Conservation (phyloP, 176 grass and related monocot genomes). For the Phyllostachys edulis region DNA sequence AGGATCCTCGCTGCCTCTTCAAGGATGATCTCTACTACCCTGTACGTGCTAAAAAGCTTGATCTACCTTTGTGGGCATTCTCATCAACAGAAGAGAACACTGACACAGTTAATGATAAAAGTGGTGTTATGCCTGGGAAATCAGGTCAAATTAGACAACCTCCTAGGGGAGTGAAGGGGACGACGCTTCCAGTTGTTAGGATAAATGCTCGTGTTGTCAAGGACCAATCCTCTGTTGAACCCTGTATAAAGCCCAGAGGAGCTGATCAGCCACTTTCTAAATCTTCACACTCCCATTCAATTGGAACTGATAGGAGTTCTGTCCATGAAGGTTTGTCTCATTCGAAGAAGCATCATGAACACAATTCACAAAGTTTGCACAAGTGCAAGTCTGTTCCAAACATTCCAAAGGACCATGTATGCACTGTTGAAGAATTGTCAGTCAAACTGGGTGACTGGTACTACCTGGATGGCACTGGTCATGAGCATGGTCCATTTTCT, state of each 20-base stretch:
- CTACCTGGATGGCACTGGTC: conserved; percentile 90
- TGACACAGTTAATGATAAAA: conserved; percentile 64
- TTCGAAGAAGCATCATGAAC: conserved; percentile 70
- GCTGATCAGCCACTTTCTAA: conserved; percentile 58
- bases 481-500: conserved; percentile 82
- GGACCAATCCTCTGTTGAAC: conserved; percentile 60
- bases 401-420: conserved; percentile 86
- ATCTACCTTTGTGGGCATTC: conserved; percentile 78
- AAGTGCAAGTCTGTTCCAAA: conserved; percentile 59
- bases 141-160: conserved; percentile 49
- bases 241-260: conserved; percentile 51
- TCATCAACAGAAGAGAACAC: conserved; percentile 72
- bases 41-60: conserved; percentile 64
- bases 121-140: conserved; percentile 45
- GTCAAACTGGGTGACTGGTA: conserved; percentile 85
- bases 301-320: conserved; percentile 62
- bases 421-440: conserved; percentile 75
- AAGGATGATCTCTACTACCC: conserved; percentile 73
- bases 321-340: conserved; percentile 59
- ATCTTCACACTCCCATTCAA: conserved; percentile 71
- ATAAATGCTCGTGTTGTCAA: conserved; percentile 90
- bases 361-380: conserved; percentile 68
- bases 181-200: conserved; percentile 66
- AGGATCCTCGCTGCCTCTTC: conserved; percentile 71
- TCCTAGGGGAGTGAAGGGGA: conserved; percentile 76